Percentiles rank a stretch among this genome's conserved stretches.
Evolutionary conservation across 768 basidiomycete species (phyloP).

Genomic region (Trametes sanguinea): DNA sequence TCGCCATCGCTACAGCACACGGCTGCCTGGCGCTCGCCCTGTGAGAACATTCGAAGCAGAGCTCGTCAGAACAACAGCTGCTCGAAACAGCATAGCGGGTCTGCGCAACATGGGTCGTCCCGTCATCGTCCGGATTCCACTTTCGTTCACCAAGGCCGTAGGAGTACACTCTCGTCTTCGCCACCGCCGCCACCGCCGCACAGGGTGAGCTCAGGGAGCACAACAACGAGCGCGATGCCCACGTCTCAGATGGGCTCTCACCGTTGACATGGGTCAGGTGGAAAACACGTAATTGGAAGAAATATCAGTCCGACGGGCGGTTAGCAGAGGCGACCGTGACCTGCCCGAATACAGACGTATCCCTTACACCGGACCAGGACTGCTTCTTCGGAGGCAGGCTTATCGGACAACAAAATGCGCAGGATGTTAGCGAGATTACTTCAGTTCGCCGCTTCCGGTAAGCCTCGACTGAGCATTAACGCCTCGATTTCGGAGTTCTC

Average conservation of each 20-base stretch:
- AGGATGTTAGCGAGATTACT: slow-evolving; percentile 14
- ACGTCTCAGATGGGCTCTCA: slow-evolving; percentile 1
- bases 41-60: background rate
- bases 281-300: slow-evolving; percentile 16
- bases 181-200: background rate
- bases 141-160: too few species aligned
- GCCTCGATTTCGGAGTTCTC: slow-evolving; percentile 26
- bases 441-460: slow-evolving; percentile 17
- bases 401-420: slow-evolving; percentile 16
- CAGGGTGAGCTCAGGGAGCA: background rate
- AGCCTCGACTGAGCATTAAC: slow-evolving; percentile 17
- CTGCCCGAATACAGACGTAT: slow-evolving; percentile 6
- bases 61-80: slow-evolving; percentile 19
- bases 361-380: slow-evolving; percentile 6
- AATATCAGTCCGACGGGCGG: slow-evolving; percentile 18
- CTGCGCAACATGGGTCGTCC: slow-evolving; percentile 6
- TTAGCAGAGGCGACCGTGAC: slow-evolving; percentile 10
- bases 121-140: background rate
- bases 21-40: background rate
- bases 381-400: slow-evolving; percentile 11
- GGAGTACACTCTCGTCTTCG: slow-evolving; percentile 4
- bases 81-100: slow-evolving; percentile 14
- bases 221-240: slow-evolving; percentile 3
- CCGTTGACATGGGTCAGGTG: background rate
- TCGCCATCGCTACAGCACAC: slow-evolving; percentile 11